Base-by-base conservation (phyloP, 1,284 basidiomycete species). In the Pyrrhoderma lamaoense region DNA sequence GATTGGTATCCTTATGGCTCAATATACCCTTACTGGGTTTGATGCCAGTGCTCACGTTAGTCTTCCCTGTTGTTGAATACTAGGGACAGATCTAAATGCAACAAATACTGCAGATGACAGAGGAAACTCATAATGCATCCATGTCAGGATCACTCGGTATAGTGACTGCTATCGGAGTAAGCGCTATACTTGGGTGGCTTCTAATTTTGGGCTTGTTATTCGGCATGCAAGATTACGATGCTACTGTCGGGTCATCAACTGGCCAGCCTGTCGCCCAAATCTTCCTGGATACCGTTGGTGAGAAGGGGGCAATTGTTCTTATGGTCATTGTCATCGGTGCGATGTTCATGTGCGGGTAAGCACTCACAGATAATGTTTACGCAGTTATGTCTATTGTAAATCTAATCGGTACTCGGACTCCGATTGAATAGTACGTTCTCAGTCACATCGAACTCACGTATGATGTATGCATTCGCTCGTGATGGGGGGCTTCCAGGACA, bases 381-480 rank as follows among this genome's bases (percentile, higher is more conserved):
- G 27, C 5, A 5, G 5, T 31, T 31, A 5, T 31, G 5, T 31
- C 27, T 31, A 31, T 5, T 51, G 18, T 19, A 22, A 31, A 38
- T 21, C 8, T 11, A 9, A 43, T 45, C 34, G 5, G 14, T 45
- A n/a, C n/a, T n/a, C n/a, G n/a, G n/a, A n/a, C n/a, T n/a, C n/a
- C n/a, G n/a, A n/a, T n/a, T 52, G 31, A 40, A 18, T 54, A 77
- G 78, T 35, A 82, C 78, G 1, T 89, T 88, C 66, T 86, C 83
- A 0, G 66, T 89, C 38, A 87, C 85, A 0, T 81, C 80, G 0
- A 89, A 89, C 61, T 84, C 80, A 2, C 74, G 86, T 1, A 88
- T 88, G 85, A 85, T 85, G 80, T 88, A 81, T 61, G 81, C 84
- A 0, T 88, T 87, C 62, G 71, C 80, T 3, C 74, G 83, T 31